Evolutionary conservation across 495 filamentous ascomycete genomes (phyloP).

Genomic region (Podospora comata): DNA sequence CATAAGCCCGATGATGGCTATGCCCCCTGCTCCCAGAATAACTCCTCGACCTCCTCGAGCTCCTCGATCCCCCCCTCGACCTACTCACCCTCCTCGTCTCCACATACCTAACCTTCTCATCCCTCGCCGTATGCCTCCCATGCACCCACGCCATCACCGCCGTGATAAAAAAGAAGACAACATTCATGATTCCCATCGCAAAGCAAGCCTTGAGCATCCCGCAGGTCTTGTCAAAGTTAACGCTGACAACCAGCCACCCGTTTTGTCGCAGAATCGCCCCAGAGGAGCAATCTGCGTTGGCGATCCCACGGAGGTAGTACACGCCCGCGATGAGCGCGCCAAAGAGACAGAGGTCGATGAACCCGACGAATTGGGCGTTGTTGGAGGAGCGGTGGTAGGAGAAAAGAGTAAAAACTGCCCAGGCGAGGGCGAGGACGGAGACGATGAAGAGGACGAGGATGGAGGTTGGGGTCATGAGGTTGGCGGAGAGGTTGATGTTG

Average conservation of each 20-base stretch:
- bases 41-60: slow-evolving; percentile 13
- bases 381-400: slow-evolving; percentile 67
- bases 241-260: slow-evolving; percentile 36
- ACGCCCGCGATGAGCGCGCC: slow-evolving; percentile 80
- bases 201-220: slow-evolving; percentile 85
- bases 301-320: slow-evolving; percentile 69
- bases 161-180: slow-evolving; percentile 76
- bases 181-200: slow-evolving; percentile 85
- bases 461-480: slow-evolving; percentile 71
- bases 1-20: slow-evolving; percentile 13
- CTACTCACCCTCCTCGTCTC: slow-evolving; percentile 3
- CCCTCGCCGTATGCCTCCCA: slow-evolving; percentile 30
- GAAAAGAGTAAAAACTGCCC: slow-evolving; percentile 78
- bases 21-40: slow-evolving; percentile 9
- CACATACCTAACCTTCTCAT: slow-evolving; percentile 17
- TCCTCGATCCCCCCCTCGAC: background rate
- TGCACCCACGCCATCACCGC: slow-evolving; percentile 60
- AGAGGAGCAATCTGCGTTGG: slow-evolving; percentile 60
- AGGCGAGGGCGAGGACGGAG: slow-evolving; percentile 72
- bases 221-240: slow-evolving; percentile 66
- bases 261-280: slow-evolving; percentile 45
- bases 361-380: slow-evolving; percentile 70
- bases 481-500: slow-evolving; percentile 63
- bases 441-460: slow-evolving; percentile 91
- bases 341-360: slow-evolving; percentile 77